Conservation (phyloP, 2,329 filamentous ascomycete genomes). For the Botrytis deweyae region DNA sequence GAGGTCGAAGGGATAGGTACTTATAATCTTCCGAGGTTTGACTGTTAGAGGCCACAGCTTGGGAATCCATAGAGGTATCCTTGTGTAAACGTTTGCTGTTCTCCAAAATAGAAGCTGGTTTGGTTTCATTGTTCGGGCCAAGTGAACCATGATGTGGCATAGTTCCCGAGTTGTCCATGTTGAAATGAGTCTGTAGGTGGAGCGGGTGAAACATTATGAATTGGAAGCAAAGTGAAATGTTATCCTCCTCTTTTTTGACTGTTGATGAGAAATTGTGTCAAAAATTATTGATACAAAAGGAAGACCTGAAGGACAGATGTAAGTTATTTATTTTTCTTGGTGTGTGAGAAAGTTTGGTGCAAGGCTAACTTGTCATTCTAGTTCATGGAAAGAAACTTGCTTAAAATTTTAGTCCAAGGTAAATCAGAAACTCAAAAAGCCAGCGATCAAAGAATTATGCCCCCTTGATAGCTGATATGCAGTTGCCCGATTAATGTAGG, state of each 20-base stretch:
- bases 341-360: background rate
- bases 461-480: background rate
- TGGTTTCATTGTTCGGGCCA: background rate
- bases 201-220: background rate
- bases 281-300: background rate
- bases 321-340: background rate
- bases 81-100: background rate
- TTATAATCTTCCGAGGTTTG: background rate
- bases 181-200: background rate
- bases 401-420: background rate
- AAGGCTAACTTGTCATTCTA: background rate
- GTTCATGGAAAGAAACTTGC: background rate
- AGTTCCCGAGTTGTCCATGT: background rate
- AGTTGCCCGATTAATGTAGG: background rate
- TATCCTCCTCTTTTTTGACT: background rate
- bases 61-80: background rate
- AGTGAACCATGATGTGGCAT: background rate
- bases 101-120: background rate
- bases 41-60: background rate
- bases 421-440: background rate
- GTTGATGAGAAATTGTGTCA: background rate
- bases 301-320: background rate
- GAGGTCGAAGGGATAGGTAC: background rate
- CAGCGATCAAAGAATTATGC: background rate
- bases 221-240: background rate